Conservation (phyloP, 495 filamentous ascomycete species). For the Hyaloscypha variabilis region DNA sequence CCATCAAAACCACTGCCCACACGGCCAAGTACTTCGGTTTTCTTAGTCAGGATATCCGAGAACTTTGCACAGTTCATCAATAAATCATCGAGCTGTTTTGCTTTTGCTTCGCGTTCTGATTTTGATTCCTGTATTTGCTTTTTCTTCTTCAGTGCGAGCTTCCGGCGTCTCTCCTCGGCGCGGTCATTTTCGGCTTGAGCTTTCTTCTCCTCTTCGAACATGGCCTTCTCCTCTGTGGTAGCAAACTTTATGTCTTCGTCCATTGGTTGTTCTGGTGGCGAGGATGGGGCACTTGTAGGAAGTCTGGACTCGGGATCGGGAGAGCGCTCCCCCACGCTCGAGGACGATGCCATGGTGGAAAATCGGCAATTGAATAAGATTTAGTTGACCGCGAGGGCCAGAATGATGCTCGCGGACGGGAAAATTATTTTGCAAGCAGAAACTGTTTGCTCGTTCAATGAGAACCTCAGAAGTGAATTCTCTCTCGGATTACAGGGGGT, state of each 20-base stretch:
- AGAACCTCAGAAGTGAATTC: no score
- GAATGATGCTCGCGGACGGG: no score
- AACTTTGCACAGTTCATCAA: constrained; percentile 41
- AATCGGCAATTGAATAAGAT: background rate
- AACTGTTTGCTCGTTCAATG: no score
- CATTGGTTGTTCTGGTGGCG: constrained; percentile 35
- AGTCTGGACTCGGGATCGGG: constrained; percentile 37
- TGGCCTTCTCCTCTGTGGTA: constrained; percentile 21
- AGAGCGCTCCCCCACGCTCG: constrained; percentile 37
- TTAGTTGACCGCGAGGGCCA: no score
- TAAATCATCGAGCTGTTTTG: constrained; percentile 51
- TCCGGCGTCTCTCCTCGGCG: constrained; percentile 44
- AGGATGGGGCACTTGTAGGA: constrained; percentile 45
- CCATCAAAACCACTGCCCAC: constrained; percentile 55
- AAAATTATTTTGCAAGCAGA: no score
- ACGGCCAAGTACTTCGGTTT: constrained; percentile 55
- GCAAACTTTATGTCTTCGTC: constrained; percentile 21
- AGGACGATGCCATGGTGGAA: constrained; percentile 32
- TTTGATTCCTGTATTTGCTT: constrained; percentile 44
- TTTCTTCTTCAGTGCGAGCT: constrained; percentile 15
- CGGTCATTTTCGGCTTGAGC: constrained; percentile 50
- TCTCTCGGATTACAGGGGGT: no score
- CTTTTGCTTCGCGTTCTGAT: constrained; percentile 53
- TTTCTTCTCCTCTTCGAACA: constrained; percentile 51
- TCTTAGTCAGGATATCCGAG: constrained; percentile 55